phyloP scores from a whole-genome alignment of 305 asterid genomes.

The Fraxinus baroniana region DNA sequence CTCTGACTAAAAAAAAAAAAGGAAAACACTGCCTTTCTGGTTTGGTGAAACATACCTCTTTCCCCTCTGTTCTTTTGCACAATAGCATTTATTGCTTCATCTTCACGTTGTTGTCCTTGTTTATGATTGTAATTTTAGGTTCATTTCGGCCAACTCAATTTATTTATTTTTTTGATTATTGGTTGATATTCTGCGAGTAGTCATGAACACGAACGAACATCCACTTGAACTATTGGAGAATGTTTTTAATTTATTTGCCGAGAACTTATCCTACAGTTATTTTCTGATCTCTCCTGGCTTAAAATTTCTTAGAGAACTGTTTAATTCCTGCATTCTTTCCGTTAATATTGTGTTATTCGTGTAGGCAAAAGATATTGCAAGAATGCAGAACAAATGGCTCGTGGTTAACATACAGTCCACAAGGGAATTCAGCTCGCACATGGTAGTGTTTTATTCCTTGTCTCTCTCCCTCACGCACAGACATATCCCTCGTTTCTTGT shows the following conservation, averaged over 20 bases:
- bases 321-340: constrained; percentile 1
- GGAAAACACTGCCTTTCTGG: neutral
- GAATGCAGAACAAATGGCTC: constrained; percentile 78
- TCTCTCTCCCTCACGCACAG: neutral
- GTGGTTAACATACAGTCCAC: constrained; percentile 91
- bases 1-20: neutral
- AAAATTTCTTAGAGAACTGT: neutral
- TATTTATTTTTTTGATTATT: neutral
- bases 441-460: constrained; percentile 47
- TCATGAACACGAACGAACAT: constrained; percentile 9
- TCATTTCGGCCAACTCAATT: neutral
- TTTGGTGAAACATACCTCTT: neutral
- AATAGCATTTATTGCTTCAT: constrained; percentile 5
- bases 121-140: neutral
- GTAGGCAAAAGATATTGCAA: constrained; percentile 90
- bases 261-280: constrained; percentile 6
- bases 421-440: constrained; percentile 88
- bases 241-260: neutral
- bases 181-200: constrained; percentile 6
- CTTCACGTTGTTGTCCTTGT: neutral
- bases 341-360: constrained; percentile 20
- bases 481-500: neutral
- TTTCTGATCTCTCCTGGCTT: neutral
- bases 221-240: neutral
- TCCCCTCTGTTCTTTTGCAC: neutral